Conservation (phyloP, 352 stramenopile species). For the Phytophthora crassamura region DNA sequence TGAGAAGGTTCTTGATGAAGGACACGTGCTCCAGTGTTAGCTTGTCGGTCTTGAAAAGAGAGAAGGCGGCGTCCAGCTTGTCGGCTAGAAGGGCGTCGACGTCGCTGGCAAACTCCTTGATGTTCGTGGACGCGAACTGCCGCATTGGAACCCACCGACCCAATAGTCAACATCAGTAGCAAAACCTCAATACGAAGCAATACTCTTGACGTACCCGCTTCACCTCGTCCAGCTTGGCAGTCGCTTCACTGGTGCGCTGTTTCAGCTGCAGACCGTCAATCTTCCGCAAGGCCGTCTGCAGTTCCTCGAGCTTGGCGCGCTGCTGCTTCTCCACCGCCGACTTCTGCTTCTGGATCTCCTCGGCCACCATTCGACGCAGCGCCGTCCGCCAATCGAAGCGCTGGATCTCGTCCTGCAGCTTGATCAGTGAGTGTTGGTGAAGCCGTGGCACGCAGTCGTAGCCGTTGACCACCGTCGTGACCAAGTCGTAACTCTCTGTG, state of each 20-base stretch:
- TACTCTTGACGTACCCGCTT: conserved; percentile 38
- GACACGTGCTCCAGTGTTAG: conserved; percentile 56
- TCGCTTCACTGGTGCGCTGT: conserved; percentile 51
- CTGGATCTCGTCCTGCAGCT: conserved; percentile 69
- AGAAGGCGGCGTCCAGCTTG: conserved; percentile 61
- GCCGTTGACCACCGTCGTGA: conserved; percentile 79
- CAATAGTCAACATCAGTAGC: background rate
- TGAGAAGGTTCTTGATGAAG: conserved; percentile 64
- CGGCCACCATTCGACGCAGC: conserved; percentile 60
- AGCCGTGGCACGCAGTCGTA: conserved; percentile 86
- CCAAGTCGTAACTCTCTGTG: conserved; percentile 52
- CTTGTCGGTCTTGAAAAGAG: conserved; percentile 65
- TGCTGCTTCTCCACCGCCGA: conserved; percentile 50
- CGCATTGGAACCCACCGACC: background rate
- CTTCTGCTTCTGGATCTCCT: conserved; percentile 72
- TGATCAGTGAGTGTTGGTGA: conserved; percentile 75
- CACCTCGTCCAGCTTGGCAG: conserved; percentile 57
- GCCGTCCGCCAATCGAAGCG: conserved; percentile 71
- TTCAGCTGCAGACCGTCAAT: conserved; percentile 53
- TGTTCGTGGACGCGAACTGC: conserved; percentile 57
- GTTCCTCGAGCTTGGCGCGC: conserved; percentile 53
- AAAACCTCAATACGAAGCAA: background rate
- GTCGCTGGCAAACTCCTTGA: conserved; percentile 56
- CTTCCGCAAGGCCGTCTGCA: conserved; percentile 49
- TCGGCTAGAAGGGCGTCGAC: conserved; percentile 56